Conservation (phyloP, 2,329 filamentous ascomycete species). For the Lecanicillium sp. region DNA sequence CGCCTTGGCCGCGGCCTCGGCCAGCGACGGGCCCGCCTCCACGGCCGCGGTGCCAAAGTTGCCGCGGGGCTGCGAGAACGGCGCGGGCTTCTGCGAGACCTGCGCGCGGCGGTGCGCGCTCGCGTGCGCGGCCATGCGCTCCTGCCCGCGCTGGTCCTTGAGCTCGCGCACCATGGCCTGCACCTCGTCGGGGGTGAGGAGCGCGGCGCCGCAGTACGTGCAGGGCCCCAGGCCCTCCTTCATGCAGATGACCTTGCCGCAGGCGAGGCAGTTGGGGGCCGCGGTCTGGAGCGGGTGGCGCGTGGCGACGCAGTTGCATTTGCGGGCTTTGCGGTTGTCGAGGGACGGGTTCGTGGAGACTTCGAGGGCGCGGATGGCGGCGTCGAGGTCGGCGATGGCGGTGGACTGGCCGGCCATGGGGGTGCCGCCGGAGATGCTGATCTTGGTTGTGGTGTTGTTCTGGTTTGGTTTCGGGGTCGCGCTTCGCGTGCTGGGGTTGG, state of each 20-base stretch:
- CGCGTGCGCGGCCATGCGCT: conserved; percentile 79
- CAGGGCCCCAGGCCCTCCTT: conserved; percentile 92
- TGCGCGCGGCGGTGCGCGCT: conserved; percentile 61
- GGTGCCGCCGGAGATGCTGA: conserved; percentile 68
- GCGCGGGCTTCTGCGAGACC: conserved; percentile 52
- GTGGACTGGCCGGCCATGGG: conserved; percentile 79
- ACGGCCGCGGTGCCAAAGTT: conserved; percentile 17
- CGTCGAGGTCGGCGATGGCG: conserved; percentile 63
- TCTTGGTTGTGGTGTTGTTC: conserved; percentile 50
- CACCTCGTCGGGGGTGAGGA: conserved; percentile 68
- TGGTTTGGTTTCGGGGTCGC: conserved; percentile 48
- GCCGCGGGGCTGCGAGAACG: conserved; percentile 48
- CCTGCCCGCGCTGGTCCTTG: conserved; percentile 76
- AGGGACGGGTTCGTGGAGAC: conserved; percentile 83
- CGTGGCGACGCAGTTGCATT: conserved; percentile 83
- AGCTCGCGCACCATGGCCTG: conserved; percentile 81
- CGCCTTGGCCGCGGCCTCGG: conserved; percentile 60
- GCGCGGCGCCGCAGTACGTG: conserved; percentile 74
- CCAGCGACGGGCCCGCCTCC: conserved; percentile 31
- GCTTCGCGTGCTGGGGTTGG: conserved; percentile 44
- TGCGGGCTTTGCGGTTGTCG: conserved; percentile 48
- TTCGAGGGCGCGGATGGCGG: conserved; percentile 83
- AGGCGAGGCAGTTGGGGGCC: conserved; percentile 85
- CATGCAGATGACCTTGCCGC: conserved; percentile 91
- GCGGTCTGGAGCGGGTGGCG: conserved; percentile 85